Evolutionary conservation across 768 basidiomycete genomes (phyloP).

Genomic region (Pleurotus djamor): DNA sequence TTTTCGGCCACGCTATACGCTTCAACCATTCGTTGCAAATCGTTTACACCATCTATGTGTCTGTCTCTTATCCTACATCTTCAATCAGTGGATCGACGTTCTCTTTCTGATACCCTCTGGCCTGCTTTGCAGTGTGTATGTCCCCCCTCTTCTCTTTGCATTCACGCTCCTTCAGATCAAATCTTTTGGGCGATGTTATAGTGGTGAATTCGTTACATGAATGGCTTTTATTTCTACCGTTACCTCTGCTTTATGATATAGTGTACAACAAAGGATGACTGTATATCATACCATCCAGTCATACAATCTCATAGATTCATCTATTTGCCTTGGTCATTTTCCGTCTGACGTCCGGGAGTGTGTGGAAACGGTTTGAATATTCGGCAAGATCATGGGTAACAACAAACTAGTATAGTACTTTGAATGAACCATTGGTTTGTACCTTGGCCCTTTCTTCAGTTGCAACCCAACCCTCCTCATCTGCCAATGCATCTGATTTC

Average conservation of each 20-base stretch:
- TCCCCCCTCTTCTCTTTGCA: conserved; percentile 13
- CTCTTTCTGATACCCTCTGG: conserved; percentile 29
- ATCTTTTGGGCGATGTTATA: conserved; percentile 17
- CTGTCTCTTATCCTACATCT: conserved; percentile 34
- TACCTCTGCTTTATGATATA: conserved; percentile 20
- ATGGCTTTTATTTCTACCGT: conserved; percentile 30
- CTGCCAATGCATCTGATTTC: conserved; percentile 26
- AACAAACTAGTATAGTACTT: conserved; percentile 19
- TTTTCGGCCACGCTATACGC: conserved; percentile 27
- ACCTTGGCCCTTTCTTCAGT: conserved; percentile 44
- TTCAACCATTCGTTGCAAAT: conserved; percentile 25
- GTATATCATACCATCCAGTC: conserved; percentile 6
- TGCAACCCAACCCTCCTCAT: conserved; percentile 42
- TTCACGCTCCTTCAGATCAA: conserved; percentile 26
- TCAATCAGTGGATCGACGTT: conserved; percentile 25
- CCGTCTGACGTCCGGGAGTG: neutral
- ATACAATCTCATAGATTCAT: conserved; percentile 2
- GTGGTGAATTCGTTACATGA: conserved; percentile 29
- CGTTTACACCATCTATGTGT: conserved; percentile 23
- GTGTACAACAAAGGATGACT: conserved; percentile 45
- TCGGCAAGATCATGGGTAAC: neutral
- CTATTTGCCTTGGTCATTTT: neutral
- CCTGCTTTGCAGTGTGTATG: conserved; percentile 25
- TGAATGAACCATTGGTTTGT: conserved; percentile 69
- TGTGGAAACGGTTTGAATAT: neutral